phyloP scores from a whole-genome alignment of 306 rosid genomes.

The Cicer bijugum region DNA sequence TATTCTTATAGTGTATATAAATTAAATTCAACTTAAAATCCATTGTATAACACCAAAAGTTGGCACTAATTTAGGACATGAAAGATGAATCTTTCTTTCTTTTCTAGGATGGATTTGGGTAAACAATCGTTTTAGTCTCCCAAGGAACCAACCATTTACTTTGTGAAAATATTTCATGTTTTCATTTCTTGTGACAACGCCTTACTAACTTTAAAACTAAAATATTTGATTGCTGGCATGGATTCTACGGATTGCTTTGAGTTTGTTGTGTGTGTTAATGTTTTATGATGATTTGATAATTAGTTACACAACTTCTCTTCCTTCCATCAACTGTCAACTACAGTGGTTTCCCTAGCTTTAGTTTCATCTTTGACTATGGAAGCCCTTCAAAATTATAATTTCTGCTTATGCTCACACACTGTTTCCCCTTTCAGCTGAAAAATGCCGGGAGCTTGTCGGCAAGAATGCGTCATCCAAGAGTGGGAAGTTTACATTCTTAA shows the following conservation, averaged over 20 bases:
- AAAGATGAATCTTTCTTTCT: background rate
- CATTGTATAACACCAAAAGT: conserved; percentile 4
- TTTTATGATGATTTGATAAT: background rate
- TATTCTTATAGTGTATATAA: no score
- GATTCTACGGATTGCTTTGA: conserved; percentile 1
- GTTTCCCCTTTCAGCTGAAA: conserved; percentile 65
- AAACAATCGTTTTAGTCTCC: no score
- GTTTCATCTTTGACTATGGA: conserved; percentile 25
- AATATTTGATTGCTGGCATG: background rate
- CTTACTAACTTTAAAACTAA: no score
- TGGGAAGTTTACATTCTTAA: conserved; percentile 70
- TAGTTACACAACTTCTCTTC: background rate
- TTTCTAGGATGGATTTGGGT: background rate
- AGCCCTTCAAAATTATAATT: background rate
- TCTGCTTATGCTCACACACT: conserved; percentile 29
- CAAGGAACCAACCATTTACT: no score
- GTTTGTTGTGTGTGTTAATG: background rate
- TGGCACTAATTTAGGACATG: background rate
- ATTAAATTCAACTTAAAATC: background rate
- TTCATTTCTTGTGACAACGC: no score
- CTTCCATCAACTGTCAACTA: background rate
- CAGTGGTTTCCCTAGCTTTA: conserved; percentile 6
- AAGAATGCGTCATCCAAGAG: conserved; percentile 79
- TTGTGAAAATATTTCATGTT: no score
- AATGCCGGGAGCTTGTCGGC: conserved; percentile 84